Percentiles rank a stretch among this genome's conserved stretches.
Conservation (phyloP, 495 filamentous ascomycete species). For the Hyaloscypha bicolor region DNA sequence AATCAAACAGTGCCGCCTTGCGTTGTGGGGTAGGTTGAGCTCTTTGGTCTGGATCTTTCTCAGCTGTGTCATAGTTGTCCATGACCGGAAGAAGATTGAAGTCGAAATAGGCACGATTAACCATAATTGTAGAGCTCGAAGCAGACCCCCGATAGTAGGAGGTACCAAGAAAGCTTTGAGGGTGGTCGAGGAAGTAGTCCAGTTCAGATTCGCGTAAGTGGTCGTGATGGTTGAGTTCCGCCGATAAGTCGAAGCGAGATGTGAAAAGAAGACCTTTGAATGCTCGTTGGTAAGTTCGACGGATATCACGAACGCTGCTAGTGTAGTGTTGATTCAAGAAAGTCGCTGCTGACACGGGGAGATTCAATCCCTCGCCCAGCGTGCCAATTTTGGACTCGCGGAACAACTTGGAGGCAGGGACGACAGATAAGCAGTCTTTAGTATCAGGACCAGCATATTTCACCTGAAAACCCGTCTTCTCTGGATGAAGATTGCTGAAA, state of each 20-base stretch:
- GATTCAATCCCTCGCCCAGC: neutral
- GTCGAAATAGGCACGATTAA: slow-evolving; percentile 4
- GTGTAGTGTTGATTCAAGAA: neutral
- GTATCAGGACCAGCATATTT: slow-evolving; percentile 11
- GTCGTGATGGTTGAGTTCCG: neutral
- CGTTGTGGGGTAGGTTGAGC: neutral
- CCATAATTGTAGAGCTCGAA: neutral
- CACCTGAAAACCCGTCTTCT: slow-evolving; percentile 6
- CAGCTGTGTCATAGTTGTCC: neutral
- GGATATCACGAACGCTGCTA: slow-evolving; percentile 10
- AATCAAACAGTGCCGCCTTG: slow-evolving; percentile 6
- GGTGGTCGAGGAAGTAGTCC: slow-evolving; percentile 5
- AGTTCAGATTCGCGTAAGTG: slow-evolving; percentile 1
- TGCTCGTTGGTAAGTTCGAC: slow-evolving; percentile 12
- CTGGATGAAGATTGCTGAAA: too few relatives aligned
- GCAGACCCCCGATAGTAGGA: neutral
- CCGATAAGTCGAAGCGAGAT: neutral
- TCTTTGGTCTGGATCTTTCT: neutral
- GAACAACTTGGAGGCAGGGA: neutral
- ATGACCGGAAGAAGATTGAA: slow-evolving; percentile 11
- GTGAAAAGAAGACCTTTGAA: slow-evolving; percentile 9
- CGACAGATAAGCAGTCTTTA: neutral
- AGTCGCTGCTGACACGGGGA: neutral
- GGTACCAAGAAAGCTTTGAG: neutral
- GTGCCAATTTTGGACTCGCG: neutral